Conservation (phyloP, 2,329 filamentous ascomycete species). For the Cercospora sesami region DNA sequence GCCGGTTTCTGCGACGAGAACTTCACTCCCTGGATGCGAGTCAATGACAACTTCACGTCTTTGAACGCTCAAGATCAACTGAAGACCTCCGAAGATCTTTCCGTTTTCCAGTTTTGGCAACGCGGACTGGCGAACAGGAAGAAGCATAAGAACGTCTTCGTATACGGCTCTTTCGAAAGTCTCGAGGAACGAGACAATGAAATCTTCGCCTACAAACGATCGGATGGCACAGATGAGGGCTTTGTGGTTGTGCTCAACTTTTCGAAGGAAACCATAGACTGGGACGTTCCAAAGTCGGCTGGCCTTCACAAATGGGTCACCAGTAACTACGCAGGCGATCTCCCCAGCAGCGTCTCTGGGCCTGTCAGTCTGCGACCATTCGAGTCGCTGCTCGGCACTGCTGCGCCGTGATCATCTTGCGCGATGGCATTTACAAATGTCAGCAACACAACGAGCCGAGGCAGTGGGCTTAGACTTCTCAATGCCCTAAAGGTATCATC, state of each 20-base stretch:
- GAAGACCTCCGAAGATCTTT: conserved; percentile 38
- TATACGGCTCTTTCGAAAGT: conserved; percentile 60
- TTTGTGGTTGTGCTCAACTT: conserved; percentile 43
- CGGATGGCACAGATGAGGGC: conserved; percentile 30
- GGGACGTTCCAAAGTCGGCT: conserved; percentile 39
- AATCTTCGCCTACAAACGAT: conserved; percentile 55
- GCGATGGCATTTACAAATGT: background rate
- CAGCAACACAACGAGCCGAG: background rate
- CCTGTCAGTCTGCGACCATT: conserved; percentile 37
- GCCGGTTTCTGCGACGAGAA: conserved; percentile 61
- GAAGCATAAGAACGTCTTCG: conserved; percentile 58
- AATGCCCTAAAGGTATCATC: background rate
- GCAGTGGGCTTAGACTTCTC: background rate
- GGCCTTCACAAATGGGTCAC: conserved; percentile 40
- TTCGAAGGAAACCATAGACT: conserved; percentile 35
- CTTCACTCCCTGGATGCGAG: conserved; percentile 61
- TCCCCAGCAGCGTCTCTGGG: conserved; percentile 29
- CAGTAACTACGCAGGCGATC: conserved; percentile 36
- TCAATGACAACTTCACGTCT: conserved; percentile 54
- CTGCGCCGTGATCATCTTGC: background rate
- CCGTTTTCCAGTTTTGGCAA: conserved; percentile 64
- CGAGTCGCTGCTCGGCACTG: conserved; percentile 38
- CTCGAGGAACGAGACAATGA: conserved; percentile 54
- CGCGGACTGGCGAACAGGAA: conserved; percentile 56
- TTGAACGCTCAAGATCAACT: conserved; percentile 61